Evolutionary conservation across 2,329 filamentous ascomycete genomes (phyloP).

Genomic region (Emmonsia crescens): DNA sequence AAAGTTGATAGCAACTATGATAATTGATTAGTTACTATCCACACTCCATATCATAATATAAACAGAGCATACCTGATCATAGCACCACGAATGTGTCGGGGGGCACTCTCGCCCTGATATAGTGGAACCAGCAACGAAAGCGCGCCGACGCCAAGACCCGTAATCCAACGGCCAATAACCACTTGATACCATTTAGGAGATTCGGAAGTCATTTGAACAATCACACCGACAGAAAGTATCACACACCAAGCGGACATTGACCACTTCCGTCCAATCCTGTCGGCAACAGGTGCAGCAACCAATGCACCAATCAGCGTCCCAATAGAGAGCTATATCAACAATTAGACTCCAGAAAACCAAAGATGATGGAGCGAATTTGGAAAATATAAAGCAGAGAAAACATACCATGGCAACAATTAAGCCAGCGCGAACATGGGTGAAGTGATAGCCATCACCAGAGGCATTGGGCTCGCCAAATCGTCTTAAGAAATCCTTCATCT

Average conservation of each 20-base stretch:
- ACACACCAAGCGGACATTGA: constrained; percentile 37
- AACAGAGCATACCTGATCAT: constrained; percentile 27
- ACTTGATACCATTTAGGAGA: constrained; percentile 33
- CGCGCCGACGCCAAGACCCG: constrained; percentile 39
- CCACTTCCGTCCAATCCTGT: constrained; percentile 35
- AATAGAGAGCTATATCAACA: constrained; percentile 28
- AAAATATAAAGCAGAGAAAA: neutral
- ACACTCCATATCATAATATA: neutral
- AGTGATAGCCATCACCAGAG: constrained; percentile 24
- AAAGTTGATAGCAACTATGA: constrained; percentile 37
- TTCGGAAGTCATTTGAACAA: constrained; percentile 35
- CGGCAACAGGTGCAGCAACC: constrained; percentile 35
- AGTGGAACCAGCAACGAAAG: constrained; percentile 38
- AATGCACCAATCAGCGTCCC: constrained; percentile 32
- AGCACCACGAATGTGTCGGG: constrained; percentile 38
- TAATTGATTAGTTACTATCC: neutral
- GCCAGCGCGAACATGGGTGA: constrained; percentile 36
- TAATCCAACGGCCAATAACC: constrained; percentile 37
- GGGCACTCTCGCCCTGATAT: constrained; percentile 39
- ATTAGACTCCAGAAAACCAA: neutral
- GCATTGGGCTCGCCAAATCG: constrained; percentile 30
- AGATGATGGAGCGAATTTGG: constrained; percentile 8
- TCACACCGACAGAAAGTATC: constrained; percentile 36
- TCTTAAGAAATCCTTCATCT: constrained; percentile 36
- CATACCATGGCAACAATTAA: constrained; percentile 36